Evolutionary conservation across 495 filamentous ascomycete genomes (phyloP), one percentile per base, ranked within the genome.

Genomic region (Cladorrhinum samala): DNA sequence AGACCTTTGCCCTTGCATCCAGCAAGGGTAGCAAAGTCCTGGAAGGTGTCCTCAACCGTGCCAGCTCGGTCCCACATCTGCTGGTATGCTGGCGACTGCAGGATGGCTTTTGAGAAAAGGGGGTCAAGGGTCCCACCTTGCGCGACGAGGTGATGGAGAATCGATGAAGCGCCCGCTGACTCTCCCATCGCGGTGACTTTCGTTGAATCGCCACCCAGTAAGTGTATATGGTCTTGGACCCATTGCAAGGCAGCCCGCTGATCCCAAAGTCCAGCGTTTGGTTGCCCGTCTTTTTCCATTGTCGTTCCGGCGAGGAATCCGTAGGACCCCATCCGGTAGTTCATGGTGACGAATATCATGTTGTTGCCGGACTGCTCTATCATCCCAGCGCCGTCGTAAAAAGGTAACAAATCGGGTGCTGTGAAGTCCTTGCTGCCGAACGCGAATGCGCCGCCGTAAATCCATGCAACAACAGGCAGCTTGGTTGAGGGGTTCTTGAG

Each of bases 141-240:
- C 0, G 79, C 77, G 2, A 81, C 84, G 48, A 87, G 73, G 53
- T 87, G 85, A 57, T 87, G 83, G 65, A 87, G 69, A 50, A 86
- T 78, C 1, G 56, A 78, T 3, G 80, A 80, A 1, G 74, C 86
- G 1, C 86, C 87, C 0, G 86, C 84, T 9, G 80, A 84, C 55
- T 87, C 79, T 13, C 87, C 87, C 68, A 83, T 77, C 1, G 87
- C 77, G 0, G 87, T 89, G 9, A 89, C 80, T 27, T 69, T 65
- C 6, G 65, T 60, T 0, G 77, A 72, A 61, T 89, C 80, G 6
- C 87, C 86, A 4, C 86, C 85, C 54, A 89, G 83, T 0, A 79
- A 18, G 17, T 27, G 24, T 2, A 80, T 78, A 53, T 80, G 72
- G 41, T 69, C 69, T 25, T 69, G 62, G 36, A 80, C 51, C 67